These are phyloP conservation scores for Puccinia triticina DNA, from an alignment of 1,284 basidiomycete species.

Conservation along the genomic window DNA sequence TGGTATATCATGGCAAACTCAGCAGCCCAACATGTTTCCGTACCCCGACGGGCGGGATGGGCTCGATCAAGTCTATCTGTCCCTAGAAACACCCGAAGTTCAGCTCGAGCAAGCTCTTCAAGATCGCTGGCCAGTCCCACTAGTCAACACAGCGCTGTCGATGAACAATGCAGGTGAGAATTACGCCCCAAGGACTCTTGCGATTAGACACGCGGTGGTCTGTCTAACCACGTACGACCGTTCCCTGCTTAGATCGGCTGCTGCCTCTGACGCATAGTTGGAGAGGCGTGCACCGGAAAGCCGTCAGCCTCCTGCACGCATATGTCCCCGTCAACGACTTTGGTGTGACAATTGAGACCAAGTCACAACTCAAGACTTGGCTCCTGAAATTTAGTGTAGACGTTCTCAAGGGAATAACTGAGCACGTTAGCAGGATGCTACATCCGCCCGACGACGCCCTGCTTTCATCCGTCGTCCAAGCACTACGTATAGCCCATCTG, in stretches of 20 bases:
- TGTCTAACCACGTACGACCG: not conserved
- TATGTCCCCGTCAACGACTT: conserved; percentile 20
- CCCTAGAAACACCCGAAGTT: conserved; percentile 32
- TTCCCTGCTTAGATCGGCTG: not conserved
- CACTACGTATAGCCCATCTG: conserved; percentile 4
- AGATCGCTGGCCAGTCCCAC: conserved; percentile 25
- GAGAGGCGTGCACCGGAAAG: conserved; percentile 20
- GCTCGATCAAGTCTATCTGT: conserved; percentile 12
- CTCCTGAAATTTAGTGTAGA: conserved; percentile 12
- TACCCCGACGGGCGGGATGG: not conserved
- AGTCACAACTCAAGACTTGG: conserved; percentile 1
- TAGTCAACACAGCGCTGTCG: conserved; percentile 5
- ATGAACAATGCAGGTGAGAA: conserved; percentile 35
- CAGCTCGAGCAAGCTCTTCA: conserved; percentile 35
- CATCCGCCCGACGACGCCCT: conserved; percentile 8
- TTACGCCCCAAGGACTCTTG: not conserved
- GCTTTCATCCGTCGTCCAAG: not conserved
- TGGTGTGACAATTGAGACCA: not conserved
- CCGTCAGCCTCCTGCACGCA: conserved; percentile 12
- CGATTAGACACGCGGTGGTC: not conserved
- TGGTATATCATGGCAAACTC: conserved; percentile 33
- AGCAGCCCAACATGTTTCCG: not conserved
- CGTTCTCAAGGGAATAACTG: not conserved
- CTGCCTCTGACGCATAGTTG: conserved; percentile 12
- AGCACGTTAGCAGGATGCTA: conserved; percentile 1